A percentile compares a stretch with the other conserved stretches of the same genome.
Conservation (phyloP, 2,329 filamentous ascomycete genomes). For the Fusarium albosuccineum region DNA sequence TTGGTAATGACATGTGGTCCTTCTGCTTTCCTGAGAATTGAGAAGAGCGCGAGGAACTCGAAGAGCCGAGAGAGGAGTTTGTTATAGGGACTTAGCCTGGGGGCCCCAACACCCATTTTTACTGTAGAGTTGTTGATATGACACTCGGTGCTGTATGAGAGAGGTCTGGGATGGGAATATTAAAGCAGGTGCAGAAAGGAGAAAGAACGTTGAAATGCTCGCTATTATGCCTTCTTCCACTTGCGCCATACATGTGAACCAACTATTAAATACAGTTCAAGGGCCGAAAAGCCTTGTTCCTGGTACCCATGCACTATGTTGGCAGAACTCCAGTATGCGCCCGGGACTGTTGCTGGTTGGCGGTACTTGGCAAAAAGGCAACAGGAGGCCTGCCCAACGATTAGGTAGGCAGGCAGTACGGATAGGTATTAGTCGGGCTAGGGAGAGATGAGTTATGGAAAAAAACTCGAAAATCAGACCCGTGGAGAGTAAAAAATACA, state of each 20-base stretch:
- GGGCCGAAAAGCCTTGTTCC: neutral
- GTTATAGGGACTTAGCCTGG: conserved; percentile 27
- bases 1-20: conserved; percentile 26
- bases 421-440: too few relatives aligned
- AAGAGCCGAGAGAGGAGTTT: conserved; percentile 38
- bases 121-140: neutral
- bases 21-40: conserved; percentile 19
- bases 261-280: neutral
- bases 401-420: too few relatives aligned
- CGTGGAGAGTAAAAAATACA: too few relatives aligned
- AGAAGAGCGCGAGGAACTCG: conserved; percentile 38
- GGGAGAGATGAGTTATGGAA: neutral
- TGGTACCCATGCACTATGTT: conserved; percentile 12
- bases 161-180: neutral
- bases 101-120: conserved; percentile 31
- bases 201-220: too few relatives aligned
- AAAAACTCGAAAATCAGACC: too few relatives aligned
- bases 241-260: neutral
- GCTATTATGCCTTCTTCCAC: neutral
- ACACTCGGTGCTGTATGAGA: neutral
- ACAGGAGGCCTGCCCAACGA: neutral
- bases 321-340: conserved; percentile 12
- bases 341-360: too few relatives aligned
- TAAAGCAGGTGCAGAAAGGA: too few relatives aligned
- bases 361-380: too few relatives aligned